Evolutionary conservation across 139 green algal species (phyloP).

Genomic region (Micractinium sp.): DNA sequence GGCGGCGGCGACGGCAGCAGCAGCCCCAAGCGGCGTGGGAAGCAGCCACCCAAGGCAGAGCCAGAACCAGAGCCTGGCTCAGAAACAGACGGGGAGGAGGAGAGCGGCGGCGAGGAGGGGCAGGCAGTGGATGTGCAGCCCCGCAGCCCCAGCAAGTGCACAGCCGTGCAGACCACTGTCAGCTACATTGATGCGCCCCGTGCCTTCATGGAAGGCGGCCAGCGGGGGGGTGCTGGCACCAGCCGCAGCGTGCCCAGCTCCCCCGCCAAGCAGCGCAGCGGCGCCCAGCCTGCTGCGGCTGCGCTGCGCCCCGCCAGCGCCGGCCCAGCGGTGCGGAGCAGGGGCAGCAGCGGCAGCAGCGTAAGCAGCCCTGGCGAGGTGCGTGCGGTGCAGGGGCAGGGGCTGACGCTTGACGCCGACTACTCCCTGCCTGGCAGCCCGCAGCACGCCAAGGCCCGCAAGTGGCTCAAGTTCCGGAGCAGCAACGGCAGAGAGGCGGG

Average conservation of each 20-base stretch:
- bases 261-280: neutral
- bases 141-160: neutral
- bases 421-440: conserved; percentile 28
- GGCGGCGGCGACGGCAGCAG: neutral
- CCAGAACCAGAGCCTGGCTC: neutral
- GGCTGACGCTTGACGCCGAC: neutral
- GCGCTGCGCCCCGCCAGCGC: conserved; percentile 4
- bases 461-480: conserved; percentile 25
- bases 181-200: conserved; percentile 2
- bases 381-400: conserved; percentile 7
- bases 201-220: neutral
- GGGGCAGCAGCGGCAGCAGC: neutral
- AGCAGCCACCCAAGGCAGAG: neutral
- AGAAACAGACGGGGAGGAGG: neutral
- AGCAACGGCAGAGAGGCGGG: neutral
- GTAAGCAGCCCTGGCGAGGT: neutral
- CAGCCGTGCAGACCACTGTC: conserved; percentile 9
- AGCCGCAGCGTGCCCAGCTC: conserved; percentile 8
- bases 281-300: neutral
- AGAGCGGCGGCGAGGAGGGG: neutral
- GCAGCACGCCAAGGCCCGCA: conserved; percentile 15
- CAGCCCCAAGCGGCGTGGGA: no score
- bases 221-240: no score
- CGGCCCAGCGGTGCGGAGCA: neutral
- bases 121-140: neutral